These are phyloP conservation scores for Byssothecium circinans DNA, from an alignment of 2,329 filamentous ascomycete species.

Conservation along the genomic window DNA sequence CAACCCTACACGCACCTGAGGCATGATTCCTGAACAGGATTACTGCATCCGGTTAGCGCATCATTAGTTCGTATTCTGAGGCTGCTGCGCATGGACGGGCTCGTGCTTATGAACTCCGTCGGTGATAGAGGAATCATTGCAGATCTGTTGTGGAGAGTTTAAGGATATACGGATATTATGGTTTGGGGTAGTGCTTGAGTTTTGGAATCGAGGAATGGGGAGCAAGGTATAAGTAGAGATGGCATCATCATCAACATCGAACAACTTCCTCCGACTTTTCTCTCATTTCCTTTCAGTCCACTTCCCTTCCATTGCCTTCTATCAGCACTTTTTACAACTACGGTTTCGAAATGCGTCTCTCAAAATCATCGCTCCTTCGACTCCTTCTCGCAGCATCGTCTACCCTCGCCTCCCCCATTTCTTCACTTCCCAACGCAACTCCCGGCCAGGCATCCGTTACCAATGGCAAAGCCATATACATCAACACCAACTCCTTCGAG, in stretches of 20 bases:
- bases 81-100: no score
- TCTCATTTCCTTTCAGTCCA: no score
- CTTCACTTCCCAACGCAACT: no score
- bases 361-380: background rate
- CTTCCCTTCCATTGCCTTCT: no score
- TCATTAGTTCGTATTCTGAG: no score
- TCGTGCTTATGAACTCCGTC: no score
- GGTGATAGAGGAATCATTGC: background rate
- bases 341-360: no score
- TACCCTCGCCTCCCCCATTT: background rate
- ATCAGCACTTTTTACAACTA: no score
- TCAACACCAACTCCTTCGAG: slow-evolving; percentile 56
- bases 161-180: no score
- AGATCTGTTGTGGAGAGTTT: background rate
- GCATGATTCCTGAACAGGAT: background rate
- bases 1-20: background rate
- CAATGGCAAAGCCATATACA: slow-evolving; percentile 55
- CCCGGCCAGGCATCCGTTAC: background rate
- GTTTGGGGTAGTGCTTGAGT: background rate
- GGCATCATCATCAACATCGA: no score
- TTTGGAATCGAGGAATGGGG: background rate
- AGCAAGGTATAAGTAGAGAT: no score
- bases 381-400: background rate
- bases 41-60: background rate
- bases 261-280: no score